Percentiles rank a stretch among this genome's conserved stretches.
These are phyloP conservation scores for Solanum paucissectum DNA, from an alignment of 257 asterid species.

Conservation along the genomic window DNA sequence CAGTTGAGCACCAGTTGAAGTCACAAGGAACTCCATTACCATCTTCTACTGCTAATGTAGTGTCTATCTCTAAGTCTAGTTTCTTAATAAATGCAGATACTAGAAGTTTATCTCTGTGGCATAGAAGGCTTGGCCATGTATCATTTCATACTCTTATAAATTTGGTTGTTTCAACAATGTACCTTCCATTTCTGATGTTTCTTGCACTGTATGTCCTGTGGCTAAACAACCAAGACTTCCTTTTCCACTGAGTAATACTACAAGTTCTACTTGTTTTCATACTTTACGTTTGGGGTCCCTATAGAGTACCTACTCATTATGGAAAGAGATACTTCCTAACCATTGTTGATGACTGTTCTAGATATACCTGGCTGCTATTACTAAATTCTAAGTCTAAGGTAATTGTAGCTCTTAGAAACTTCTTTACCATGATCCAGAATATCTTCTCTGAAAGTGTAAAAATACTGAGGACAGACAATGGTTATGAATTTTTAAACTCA, in stretches of 20 bases:
- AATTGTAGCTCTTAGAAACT: background rate
- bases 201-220: background rate
- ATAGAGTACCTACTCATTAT: background rate
- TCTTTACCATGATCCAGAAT: background rate
- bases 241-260: background rate
- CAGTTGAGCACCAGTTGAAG: background rate
- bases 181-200: accelerated
- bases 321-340: background rate
- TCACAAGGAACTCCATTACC: background rate
- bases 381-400: background rate
- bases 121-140: background rate
- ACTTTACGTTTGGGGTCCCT: background rate
- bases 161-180: background rate
- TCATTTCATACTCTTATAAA: background rate
- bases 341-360: background rate
- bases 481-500: background rate
- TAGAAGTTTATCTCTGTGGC: background rate
- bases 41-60: background rate
- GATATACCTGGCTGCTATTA: background rate
- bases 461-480: too few relatives aligned
- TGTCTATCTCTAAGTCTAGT: too few relatives aligned
- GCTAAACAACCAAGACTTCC: background rate
- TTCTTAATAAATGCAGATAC: too few relatives aligned
- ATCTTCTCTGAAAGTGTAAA: background rate
- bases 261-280: background rate